Evolutionary conservation across 2,329 filamentous ascomycete genomes (phyloP), one percentile per base, ranked within the genome.

Genomic region (Scedosporium minutisporum): DNA sequence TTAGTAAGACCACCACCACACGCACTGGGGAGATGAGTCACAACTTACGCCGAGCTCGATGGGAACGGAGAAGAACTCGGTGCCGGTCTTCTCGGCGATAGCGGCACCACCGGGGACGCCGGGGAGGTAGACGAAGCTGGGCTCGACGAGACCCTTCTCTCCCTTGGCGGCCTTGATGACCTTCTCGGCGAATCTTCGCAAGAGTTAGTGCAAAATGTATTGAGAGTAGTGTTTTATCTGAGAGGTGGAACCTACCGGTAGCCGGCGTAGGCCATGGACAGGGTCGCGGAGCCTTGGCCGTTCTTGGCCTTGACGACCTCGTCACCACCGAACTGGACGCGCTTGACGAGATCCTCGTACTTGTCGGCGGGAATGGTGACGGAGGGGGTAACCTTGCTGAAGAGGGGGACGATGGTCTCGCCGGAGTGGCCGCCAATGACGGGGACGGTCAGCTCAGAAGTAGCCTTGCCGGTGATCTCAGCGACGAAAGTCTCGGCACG

Each of bases 381-480:
- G 53, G 84, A 75, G 63, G 93, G 92, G 73, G 87, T 86, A 69
- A 91, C 86, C 81, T 95, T 88, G 85, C 92, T 96, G 85, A 97
- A 96, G 65, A 99, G 86, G 60, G 95, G 95, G 63, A 99, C 93
- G 72, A 99, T 99, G 71, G 95, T 99, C 82, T 93, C 92, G 73
- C 95, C 95, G 65, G 93, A 97, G 86, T 99, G 95, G 66, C 95
- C 95, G 73, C 95, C 95, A 73, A 99, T 86, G 71, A 99, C 95
- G 68, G 93, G 93, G 67, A 99, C 89, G 68, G 82, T 90, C 68
- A 92, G 84, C 71, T 88, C 84, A 64, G 93, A 91, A 75, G 93
- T 87, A 74, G 87, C 85, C 79, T 90, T 87, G 78, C 93, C 92
- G 65, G 84, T 84, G 72, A 96, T 88, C 72, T 91, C 87, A 70